A percentile compares a stretch with the other conserved stretches of the same genome.
phyloP scores from a whole-genome alignment of 176 grass and related monocot species.

The Chloris gayana region DNA sequence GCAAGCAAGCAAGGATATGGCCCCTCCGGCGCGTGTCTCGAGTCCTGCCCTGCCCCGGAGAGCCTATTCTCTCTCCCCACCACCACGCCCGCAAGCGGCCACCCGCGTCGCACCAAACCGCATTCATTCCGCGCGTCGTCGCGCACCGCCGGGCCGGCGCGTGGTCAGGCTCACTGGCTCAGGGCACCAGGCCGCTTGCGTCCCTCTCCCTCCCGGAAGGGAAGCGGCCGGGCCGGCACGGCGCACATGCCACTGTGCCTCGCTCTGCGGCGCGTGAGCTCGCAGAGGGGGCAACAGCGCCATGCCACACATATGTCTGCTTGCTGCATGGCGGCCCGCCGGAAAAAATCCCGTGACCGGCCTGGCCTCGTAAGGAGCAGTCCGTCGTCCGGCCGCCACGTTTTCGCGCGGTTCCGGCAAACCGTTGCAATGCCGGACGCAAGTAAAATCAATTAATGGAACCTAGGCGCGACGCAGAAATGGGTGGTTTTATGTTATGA shows the following conservation, averaged over 20 bases:
- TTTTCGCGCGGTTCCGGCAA: neutral
- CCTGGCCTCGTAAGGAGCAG: neutral
- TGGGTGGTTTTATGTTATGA: neutral
- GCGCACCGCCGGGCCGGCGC: neutral
- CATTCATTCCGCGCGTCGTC: conserved; percentile 41
- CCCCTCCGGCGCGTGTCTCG: neutral
- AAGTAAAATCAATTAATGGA: neutral
- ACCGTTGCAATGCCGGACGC: neutral
- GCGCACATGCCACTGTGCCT: conserved; percentile 40
- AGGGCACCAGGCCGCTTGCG: no score
- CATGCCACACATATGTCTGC: neutral
- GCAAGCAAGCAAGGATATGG: neutral
- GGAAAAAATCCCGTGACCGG: conserved; percentile 18
- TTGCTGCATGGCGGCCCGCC: neutral
- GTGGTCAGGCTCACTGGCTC: neutral
- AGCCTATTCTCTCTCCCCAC: no score
- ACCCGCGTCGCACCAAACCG: conserved; percentile 40
- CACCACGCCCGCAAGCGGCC: conserved; percentile 5
- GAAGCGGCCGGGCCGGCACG: conserved; percentile 32
- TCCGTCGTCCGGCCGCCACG: neutral
- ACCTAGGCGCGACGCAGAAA: neutral
- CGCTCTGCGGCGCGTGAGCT: conserved; percentile 7
- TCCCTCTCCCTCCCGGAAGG: conserved; percentile 12
- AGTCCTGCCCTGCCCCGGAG: neutral
- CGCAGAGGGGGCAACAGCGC: neutral